These are phyloP conservation scores for Pseudonitzschia pungens DNA, from an alignment of 108 stramenopile species.

Conservation along the genomic window DNA sequence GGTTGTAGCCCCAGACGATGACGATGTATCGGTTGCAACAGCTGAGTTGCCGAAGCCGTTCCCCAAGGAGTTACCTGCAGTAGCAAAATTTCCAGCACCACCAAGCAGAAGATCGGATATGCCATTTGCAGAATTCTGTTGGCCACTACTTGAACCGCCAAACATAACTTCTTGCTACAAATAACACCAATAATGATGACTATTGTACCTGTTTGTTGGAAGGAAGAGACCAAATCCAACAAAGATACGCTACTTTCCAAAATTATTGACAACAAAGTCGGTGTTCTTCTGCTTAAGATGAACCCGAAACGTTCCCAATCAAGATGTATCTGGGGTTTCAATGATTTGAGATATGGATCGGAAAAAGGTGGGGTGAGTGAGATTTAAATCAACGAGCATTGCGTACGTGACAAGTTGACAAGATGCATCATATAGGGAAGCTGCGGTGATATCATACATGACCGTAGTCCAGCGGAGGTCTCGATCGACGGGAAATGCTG, in stretches of 20 bases:
- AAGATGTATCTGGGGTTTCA: background rate
- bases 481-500: background rate
- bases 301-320: background rate
- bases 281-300: background rate
- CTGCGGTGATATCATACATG: background rate
- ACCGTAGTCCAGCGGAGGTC: background rate
- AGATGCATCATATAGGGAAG: background rate
- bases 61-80: constrained; percentile 36
- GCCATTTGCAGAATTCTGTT: constrained; percentile 36
- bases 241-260: background rate
- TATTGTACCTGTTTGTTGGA: background rate
- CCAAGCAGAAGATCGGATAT: constrained; percentile 52
- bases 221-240: background rate
- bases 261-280: constrained; percentile 7
- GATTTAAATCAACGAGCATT: background rate
- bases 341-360: background rate
- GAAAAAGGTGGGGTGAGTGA: background rate
- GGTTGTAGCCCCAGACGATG: constrained; percentile 28
- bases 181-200: constrained; percentile 8
- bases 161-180: constrained; percentile 40
- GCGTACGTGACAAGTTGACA: background rate
- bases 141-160: constrained; percentile 34
- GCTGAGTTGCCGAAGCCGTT: constrained; percentile 50
- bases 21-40: constrained; percentile 21
- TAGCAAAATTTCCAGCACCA: constrained; percentile 45